phyloP scores from a whole-genome alignment of 257 asterid species.

The Solanum appendiculatum region DNA sequence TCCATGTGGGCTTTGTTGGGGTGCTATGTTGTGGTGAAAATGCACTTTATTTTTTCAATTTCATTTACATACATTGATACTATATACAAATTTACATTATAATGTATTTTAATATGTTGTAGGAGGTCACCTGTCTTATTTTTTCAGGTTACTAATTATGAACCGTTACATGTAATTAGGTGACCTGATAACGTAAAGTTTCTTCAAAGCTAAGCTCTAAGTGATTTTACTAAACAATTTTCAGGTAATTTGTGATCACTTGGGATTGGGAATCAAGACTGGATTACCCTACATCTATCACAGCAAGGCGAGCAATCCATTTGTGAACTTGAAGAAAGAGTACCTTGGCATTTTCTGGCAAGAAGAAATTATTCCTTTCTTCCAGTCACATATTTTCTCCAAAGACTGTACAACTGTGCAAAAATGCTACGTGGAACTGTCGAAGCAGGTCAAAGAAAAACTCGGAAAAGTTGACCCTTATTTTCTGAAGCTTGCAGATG shows the following conservation, averaged over 20 bases:
- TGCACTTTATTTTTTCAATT: neutral
- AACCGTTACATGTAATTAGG: neutral
- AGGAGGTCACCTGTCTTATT: neutral
- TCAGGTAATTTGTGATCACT: conserved; percentile 85
- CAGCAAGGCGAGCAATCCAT: conserved; percentile 95
- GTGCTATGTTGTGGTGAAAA: neutral
- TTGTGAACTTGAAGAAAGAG: conserved; percentile 74
- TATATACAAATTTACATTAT: neutral
- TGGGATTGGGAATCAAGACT: conserved; percentile 79
- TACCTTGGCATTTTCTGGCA: conserved; percentile 94
- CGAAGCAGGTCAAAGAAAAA: conserved; percentile 68
- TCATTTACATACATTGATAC: neutral
- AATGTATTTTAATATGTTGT: neutral
- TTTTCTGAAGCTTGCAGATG: conserved; percentile 67
- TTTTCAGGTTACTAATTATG: neutral
- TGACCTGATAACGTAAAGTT: neutral
- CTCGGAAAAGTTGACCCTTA: conserved; percentile 61
- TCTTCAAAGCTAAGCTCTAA: neutral
- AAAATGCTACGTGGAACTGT: conserved; percentile 58
- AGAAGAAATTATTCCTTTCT: conserved; percentile 86
- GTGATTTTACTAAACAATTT: neutral
- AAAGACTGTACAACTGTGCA: conserved; percentile 65
- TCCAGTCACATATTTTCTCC: conserved; percentile 51
- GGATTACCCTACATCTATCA: conserved; percentile 92
- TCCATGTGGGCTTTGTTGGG: neutral